These are phyloP conservation scores for Plantago coronopus DNA, from an alignment of 305 asterid genomes.

Conservation along the genomic window DNA sequence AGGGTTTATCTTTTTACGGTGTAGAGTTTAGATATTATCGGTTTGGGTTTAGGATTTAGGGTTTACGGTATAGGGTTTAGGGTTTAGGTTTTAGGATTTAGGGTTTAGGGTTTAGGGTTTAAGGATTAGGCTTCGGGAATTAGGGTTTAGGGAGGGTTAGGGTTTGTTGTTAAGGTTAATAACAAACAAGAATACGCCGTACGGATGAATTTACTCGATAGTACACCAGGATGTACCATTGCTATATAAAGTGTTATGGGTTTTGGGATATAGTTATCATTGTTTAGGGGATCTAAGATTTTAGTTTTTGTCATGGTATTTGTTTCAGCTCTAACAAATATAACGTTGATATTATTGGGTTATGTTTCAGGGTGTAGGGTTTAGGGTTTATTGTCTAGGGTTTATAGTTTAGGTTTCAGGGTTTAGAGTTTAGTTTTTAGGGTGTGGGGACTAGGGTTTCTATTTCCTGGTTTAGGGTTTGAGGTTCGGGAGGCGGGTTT, in stretches of 20 bases:
- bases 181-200: too few species aligned
- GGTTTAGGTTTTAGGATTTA: slow-evolving; percentile 27
- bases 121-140: slow-evolving; percentile 18
- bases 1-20: too few species aligned
- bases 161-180: too few species aligned
- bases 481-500: not conserved
- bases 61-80: slow-evolving; percentile 23
- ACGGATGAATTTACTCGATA: too few species aligned
- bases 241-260: too few species aligned
- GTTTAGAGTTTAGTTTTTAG: slow-evolving; percentile 6
- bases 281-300: too few species aligned
- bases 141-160: slow-evolving; percentile 19
- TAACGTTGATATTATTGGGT: too few species aligned
- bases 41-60: slow-evolving; percentile 21
- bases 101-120: slow-evolving; percentile 26
- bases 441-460: not conserved
- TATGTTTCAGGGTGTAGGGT: slow-evolving; percentile 25
- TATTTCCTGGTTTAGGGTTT: not conserved
- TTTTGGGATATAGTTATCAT: too few species aligned
- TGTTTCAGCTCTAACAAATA: too few species aligned
- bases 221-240: too few species aligned
- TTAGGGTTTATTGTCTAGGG: slow-evolving; percentile 16
- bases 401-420: slow-evolving; percentile 8
- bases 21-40: slow-evolving; percentile 22
- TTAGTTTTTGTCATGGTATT: too few species aligned